A percentile compares a stretch with the other conserved stretches of the same genome.
Conservation (phyloP, 495 filamentous ascomycete species). For the Staphylotrichum longicolle region DNA sequence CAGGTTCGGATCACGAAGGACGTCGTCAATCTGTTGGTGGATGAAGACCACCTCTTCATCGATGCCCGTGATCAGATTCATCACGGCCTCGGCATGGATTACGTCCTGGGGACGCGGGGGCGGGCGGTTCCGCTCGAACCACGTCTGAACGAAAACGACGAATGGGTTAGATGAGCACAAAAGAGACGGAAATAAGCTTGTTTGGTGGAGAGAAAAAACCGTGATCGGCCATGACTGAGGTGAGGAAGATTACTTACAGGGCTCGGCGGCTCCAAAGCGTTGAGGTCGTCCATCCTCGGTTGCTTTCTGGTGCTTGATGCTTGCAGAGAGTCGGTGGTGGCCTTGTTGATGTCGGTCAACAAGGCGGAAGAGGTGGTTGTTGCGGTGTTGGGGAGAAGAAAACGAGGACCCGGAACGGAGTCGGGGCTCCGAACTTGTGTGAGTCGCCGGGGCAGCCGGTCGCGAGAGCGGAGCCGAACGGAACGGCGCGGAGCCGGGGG, state of each 20-base stretch:
- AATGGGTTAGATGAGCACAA: background rate
- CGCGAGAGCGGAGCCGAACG: no score
- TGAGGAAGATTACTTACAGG: no score
- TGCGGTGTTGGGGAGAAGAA: background rate
- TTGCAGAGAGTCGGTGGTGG: background rate
- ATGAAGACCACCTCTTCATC: background rate
- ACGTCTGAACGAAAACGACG: background rate
- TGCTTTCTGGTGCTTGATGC: background rate
- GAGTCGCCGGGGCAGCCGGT: no score
- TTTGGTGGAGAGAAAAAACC: no score
- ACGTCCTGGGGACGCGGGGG: background rate
- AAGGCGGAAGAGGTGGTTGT: background rate
- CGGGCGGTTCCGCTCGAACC: background rate
- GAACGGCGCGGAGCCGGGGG: no score
- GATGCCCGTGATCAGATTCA: background rate
- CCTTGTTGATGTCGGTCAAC: background rate
- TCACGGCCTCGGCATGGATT: background rate
- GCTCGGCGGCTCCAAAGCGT: no score
- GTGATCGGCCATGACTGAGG: no score
- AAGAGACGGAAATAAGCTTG: no score
- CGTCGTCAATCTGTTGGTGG: background rate
- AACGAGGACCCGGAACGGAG: background rate
- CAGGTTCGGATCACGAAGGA: background rate
- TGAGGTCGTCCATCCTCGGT: no score
- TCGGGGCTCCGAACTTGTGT: no score